A percentile compares a stretch with the other conserved stretches of the same genome.
phyloP scores from a whole-genome alignment of 1,284 basidiomycete species.

The Apiotrichum akiyoshidainum region DNA sequence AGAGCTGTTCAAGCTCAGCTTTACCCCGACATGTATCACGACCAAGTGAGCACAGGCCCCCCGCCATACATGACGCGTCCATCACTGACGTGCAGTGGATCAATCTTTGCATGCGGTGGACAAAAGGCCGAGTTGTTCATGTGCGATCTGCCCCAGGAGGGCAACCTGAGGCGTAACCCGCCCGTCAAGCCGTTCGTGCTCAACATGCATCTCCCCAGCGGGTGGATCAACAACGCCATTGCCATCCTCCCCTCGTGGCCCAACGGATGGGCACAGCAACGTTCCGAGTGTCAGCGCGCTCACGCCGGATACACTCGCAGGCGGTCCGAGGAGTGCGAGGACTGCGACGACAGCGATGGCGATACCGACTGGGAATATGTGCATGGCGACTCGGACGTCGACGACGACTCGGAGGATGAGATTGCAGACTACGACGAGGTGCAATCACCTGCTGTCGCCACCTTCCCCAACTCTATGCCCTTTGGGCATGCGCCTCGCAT shows the following conservation, averaged over 20 bases:
- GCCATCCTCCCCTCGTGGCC: conserved; percentile 44
- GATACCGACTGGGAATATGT: conserved; percentile 5
- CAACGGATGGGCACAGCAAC: conserved; percentile 27
- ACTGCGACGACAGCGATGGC: conserved; percentile 7
- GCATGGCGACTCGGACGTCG: conserved; percentile 12
- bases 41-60: conserved; percentile 37
- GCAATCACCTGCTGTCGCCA: conserved; percentile 32
- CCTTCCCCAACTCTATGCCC: conserved; percentile 49
- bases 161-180: conserved; percentile 3
- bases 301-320: conserved; percentile 9
- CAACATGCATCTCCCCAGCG: conserved; percentile 32
- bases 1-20: conserved; percentile 34
- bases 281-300: conserved; percentile 13
- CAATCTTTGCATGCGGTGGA: conserved; percentile 47
- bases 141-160: conserved; percentile 28
- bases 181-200: conserved; percentile 32
- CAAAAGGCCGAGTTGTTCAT: conserved; percentile 49
- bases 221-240: conserved; percentile 50
- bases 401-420: conserved; percentile 15
- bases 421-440: conserved; percentile 19
- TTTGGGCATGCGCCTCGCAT: conserved; percentile 38
- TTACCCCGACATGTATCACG: conserved; percentile 45
- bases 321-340: conserved; percentile 1
- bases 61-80: background rate
- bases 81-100: conserved; percentile 15